Conservation (phyloP, 2,329 filamentous ascomycete species). For the Akanthomyces dipterigenus region DNA sequence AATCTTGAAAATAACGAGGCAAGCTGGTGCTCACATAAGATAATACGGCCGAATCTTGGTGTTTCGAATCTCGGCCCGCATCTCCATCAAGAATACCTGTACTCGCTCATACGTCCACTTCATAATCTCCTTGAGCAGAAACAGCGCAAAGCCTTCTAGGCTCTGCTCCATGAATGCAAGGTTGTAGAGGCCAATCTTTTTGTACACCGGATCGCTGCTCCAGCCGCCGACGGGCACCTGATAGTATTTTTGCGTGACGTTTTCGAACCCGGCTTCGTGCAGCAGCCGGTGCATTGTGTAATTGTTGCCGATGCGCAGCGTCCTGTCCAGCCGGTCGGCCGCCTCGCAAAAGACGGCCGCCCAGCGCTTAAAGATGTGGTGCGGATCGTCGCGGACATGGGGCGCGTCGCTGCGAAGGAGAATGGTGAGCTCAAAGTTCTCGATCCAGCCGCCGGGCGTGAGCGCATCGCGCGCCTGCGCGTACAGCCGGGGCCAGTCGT, state of each 20-base stretch:
- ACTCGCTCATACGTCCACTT: conserved; percentile 20
- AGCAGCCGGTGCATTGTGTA: conserved; percentile 18
- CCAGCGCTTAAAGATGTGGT: conserved; percentile 23
- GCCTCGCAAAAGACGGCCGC: conserved; percentile 19
- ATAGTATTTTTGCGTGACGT: conserved; percentile 15
- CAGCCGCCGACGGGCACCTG: conserved; percentile 16
- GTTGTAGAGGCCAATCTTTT: conserved; percentile 16
- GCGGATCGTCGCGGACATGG: conserved; percentile 17
- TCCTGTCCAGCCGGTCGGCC: conserved; percentile 19
- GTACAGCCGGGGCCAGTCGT: conserved; percentile 49
- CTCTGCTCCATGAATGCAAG: conserved; percentile 21
- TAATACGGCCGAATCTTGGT: conserved; percentile 19
- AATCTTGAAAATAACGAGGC: neutral
- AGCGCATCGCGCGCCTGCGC: conserved; percentile 43
- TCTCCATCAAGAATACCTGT: conserved; percentile 19
- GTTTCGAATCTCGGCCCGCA: conserved; percentile 19
- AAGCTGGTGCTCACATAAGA: conserved; percentile 16
- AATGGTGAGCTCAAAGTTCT: conserved; percentile 22
- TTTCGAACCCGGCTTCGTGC: conserved; percentile 20
- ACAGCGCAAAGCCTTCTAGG: conserved; percentile 23
- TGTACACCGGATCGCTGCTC: conserved; percentile 14
- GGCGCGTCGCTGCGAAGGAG: conserved; percentile 17
- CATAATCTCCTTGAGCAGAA: conserved; percentile 23
- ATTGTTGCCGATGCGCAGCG: conserved; percentile 17
- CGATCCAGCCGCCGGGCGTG: conserved; percentile 46